phyloP scores from a whole-genome alignment of 2,329 filamentous ascomycete species.

The Cadophora sp. region DNA sequence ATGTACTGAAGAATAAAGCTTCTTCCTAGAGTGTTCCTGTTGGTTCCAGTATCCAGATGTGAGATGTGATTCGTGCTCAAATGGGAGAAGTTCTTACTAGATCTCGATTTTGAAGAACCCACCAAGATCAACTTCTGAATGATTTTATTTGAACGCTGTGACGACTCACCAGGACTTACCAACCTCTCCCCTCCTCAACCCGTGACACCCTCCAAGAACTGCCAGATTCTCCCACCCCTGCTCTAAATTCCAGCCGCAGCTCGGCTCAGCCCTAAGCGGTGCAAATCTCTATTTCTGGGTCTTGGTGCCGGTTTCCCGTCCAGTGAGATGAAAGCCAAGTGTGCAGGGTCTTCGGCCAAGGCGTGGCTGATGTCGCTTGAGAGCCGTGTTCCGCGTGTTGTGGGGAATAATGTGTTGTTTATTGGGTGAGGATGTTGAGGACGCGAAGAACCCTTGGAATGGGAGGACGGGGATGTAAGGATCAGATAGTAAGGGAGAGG shows the following conservation, averaged over 20 bases:
- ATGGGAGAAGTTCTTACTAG: no score
- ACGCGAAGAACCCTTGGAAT: not conserved
- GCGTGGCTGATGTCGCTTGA: constrained; percentile 10
- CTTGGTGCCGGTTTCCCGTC: not conserved
- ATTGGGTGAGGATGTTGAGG: not conserved
- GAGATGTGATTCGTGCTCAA: no score
- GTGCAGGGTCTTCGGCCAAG: not conserved
- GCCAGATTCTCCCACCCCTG: not conserved
- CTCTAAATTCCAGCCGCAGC: not conserved
- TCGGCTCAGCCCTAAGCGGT: constrained; percentile 9
- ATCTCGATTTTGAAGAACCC: no score
- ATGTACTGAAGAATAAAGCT: no score
- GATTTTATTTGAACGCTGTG: no score
- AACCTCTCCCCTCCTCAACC: not conserved
- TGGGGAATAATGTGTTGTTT: not conserved
- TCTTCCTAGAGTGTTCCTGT: no score
- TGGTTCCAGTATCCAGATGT: no score
- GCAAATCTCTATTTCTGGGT: not conserved
- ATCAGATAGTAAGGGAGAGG: not conserved
- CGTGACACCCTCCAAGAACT: not conserved
- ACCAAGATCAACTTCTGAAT: no score
- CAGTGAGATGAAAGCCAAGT: not conserved
- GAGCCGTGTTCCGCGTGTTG: constrained; percentile 5
- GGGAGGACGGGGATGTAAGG: no score
- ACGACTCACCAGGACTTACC: not conserved